Base-by-base conservation (phyloP, 306 rosid genomes). In the Trichosanthes cucumerina region DNA sequence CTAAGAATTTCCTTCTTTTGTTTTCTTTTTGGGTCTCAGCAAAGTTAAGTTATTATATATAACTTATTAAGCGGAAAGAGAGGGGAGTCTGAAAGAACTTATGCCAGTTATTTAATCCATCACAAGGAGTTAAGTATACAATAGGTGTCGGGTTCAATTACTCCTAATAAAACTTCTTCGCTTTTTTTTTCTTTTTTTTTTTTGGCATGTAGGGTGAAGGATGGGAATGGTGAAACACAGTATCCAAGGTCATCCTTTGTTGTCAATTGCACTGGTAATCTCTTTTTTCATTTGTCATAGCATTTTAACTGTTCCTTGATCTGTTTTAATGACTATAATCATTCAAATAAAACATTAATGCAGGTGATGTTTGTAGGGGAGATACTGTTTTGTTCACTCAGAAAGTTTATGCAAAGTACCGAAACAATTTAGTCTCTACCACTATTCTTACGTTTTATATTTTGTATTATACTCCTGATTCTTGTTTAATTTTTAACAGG, bases 341-440 rank as follows among this genome's bases (percentile, higher is more conserved):
- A 75, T 53, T 75, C 59, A 31, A 50, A 9, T 53, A 66, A 50
- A 47, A 47, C 47, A 18, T 76, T 72, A 52, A 82, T 80, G 80
- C 81, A 92, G 97, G 97, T 75, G 97, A 92, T 82, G 96, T 92
- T 49, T 90, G 97, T 79, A 80, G 81, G 89, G 96, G 96, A 78
- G 97, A 92, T 76, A 82, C 86, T 68, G 93, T 92, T 83, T 81
- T 89, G 83, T 92, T 92, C 84, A 84, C 84, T 44, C 97, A 89
- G 83, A 90, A 82, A 79, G 92, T 90, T 88, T 86, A 88, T 76
- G 85, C 88, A 81, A 90, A 80, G 96, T 92, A 89, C 54, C 49
- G 12, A 6, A 62, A 44, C 76, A 43, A 78, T 54, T 18, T 38
- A 56, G 72, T 74, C 84, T 73, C 81, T 34, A 62, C 70, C 77